A percentile compares a stretch with the other conserved stretches of the same genome.
phyloP scores from a whole-genome alignment of 805 yeast species.

The Zygosaccharomyces pseudorouxii region DNA sequence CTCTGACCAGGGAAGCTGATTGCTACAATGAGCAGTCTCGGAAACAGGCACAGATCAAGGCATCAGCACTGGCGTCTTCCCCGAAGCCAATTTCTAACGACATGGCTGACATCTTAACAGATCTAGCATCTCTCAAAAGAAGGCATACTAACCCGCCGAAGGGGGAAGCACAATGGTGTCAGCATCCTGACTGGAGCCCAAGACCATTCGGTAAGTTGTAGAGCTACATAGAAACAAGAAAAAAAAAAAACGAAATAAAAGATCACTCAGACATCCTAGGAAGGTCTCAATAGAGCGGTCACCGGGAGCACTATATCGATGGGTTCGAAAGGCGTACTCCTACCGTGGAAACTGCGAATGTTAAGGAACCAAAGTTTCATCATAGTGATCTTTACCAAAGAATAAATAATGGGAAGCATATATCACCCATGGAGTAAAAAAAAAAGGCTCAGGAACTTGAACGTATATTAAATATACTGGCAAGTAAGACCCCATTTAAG shows the following conservation, averaged over 20 bases:
- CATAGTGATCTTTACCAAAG: constrained; percentile 41
- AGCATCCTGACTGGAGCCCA: constrained; percentile 44
- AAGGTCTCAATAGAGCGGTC: constrained; percentile 78
- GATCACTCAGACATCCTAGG: constrained; percentile 86
- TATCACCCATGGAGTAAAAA: constrained; percentile 8
- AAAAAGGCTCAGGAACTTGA: constrained; percentile 33
- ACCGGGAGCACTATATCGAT: constrained; percentile 62
- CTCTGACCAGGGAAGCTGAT: constrained; percentile 10
- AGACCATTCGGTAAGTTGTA: constrained; percentile 50
- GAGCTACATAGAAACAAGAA: constrained; percentile 6
- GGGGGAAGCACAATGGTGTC: constrained; percentile 28
- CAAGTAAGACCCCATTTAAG: constrained; percentile 63
- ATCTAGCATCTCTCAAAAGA: constrained; percentile 20
- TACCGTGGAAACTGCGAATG: constrained; percentile 98
- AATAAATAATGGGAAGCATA: background rate
- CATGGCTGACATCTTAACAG: constrained; percentile 15
- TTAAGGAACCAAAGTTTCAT: constrained; percentile 61
- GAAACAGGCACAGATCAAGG: background rate
- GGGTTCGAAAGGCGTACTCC: constrained; percentile 75
- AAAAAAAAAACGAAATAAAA: constrained; percentile 1
- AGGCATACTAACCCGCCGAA: constrained; percentile 12
- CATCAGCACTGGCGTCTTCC: background rate
- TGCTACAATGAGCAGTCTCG: constrained; percentile 9
- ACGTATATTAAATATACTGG: constrained; percentile 54
- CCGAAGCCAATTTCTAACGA: background rate